A percentile compares a stretch with the other conserved stretches of the same genome.
Evolutionary conservation across 495 filamentous ascomycete species (phyloP).

Genomic region (Neurospora intermedia): DNA sequence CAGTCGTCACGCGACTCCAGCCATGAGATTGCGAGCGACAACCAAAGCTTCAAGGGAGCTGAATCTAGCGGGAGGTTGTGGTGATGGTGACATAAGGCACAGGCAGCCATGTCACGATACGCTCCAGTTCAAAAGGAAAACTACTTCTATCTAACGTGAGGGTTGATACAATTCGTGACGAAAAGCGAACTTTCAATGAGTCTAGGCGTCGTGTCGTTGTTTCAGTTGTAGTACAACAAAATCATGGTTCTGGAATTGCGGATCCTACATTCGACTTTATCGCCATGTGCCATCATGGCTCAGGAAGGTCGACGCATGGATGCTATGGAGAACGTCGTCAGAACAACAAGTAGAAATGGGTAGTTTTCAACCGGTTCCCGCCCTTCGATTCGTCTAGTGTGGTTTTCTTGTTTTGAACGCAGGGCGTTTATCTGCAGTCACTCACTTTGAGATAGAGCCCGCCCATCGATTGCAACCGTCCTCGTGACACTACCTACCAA

Average conservation of each 20-base stretch:
- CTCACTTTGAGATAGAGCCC: too few relatives aligned
- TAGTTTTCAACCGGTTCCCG: too few relatives aligned
- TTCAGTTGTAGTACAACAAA: background rate
- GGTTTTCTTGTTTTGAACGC: too few relatives aligned
- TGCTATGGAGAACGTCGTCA: too few relatives aligned
- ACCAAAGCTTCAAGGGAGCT: background rate
- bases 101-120: background rate
- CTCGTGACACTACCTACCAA: too few relatives aligned
- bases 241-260: background rate
- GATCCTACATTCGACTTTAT: too few relatives aligned
- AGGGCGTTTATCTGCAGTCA: too few relatives aligned
- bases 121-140: background rate
- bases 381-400: too few relatives aligned
- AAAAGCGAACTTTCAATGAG: background rate
- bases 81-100: background rate
- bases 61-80: background rate
- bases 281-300: too few relatives aligned
- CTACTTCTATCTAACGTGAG: background rate
- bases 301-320: too few relatives aligned
- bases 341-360: too few relatives aligned
- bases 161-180: background rate
- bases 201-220: background rate
- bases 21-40: background rate
- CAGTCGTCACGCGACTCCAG: background rate
- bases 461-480: too few relatives aligned